Evolutionary conservation across 1,284 basidiomycete species (phyloP).

Genomic region (Boletus semigastroideus): DNA sequence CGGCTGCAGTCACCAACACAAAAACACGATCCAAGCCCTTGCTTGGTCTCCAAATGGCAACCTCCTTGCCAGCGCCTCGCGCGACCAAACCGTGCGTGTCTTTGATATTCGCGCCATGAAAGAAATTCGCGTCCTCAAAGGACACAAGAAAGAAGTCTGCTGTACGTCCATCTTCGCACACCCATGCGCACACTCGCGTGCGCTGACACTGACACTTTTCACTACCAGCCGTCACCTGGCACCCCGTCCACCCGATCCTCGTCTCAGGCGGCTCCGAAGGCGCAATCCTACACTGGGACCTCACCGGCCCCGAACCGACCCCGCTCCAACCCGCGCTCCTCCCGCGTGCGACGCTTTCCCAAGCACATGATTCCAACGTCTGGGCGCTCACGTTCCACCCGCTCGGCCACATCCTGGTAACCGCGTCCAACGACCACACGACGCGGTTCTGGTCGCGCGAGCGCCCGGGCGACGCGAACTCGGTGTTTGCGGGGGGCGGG

Average conservation of each 20-base stretch:
- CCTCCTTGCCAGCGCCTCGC: constrained; percentile 88
- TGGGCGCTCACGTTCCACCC: constrained; percentile 97
- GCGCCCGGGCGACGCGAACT: constrained; percentile 70
- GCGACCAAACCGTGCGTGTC: constrained; percentile 93
- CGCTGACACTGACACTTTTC: background rate
- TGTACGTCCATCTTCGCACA: constrained; percentile 55
- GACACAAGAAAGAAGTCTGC: constrained; percentile 97
- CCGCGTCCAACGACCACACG: constrained; percentile 94
- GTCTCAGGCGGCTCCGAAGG: constrained; percentile 95
- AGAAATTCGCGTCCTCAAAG: constrained; percentile 87
- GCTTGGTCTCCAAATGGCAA: constrained; percentile 94
- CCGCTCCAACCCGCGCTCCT: constrained; percentile 37
- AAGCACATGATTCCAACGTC: constrained; percentile 96
- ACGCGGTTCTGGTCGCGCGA: constrained; percentile 97
- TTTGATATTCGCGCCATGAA: constrained; percentile 99
- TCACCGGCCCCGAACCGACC: constrained; percentile 54
- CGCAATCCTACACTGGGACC: constrained; percentile 90
- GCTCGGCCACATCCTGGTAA: constrained; percentile 90
- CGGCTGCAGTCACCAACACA: constrained; percentile 81
- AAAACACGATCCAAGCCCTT: constrained; percentile 93
- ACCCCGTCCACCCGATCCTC: constrained; percentile 90
- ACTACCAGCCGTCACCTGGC: constrained; percentile 83
- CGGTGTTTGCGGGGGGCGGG: constrained; percentile 71
- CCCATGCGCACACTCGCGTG: background rate
- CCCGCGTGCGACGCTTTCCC: constrained; percentile 81